Conservation (phyloP, 1,284 basidiomycete genomes). For the Ustilago xerochloae region DNA sequence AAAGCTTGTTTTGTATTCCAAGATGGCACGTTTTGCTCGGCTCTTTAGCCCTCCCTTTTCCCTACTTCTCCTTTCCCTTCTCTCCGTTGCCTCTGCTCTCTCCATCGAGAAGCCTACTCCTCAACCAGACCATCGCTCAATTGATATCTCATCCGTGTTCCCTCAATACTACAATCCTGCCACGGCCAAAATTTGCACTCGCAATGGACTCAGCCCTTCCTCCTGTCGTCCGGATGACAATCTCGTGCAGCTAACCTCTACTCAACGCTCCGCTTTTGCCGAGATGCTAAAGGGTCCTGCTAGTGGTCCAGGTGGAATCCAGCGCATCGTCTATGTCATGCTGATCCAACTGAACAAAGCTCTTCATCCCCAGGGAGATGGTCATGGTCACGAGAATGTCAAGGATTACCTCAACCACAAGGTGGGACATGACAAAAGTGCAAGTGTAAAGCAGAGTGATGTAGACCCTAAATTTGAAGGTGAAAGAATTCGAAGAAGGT, state of each 20-base stretch:
- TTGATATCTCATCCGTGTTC: background rate
- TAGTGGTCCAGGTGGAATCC: background rate
- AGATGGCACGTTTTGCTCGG: background rate
- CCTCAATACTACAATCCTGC: constrained; percentile 11
- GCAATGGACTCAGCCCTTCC: constrained; percentile 13
- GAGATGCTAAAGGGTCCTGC: background rate
- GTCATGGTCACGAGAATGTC: background rate
- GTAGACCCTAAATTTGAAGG: background rate
- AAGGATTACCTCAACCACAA: background rate
- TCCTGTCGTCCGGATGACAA: background rate
- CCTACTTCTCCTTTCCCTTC: background rate
- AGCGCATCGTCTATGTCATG: background rate
- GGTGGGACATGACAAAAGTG: background rate
- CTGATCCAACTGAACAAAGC: background rate
- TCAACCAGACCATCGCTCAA: background rate
- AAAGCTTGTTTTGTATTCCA: no score
- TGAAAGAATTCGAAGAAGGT: background rate
- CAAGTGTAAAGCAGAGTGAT: background rate
- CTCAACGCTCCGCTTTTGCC: background rate
- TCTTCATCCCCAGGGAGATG: background rate
- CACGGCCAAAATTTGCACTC: constrained; percentile 22
- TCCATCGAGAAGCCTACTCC: background rate
- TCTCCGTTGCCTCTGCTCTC: background rate
- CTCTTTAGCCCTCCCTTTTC: background rate
- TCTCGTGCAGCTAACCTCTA: constrained; percentile 1